phyloP scores from a whole-genome alignment of 2,329 filamentous ascomycete species.

The Aureobasidium pullulans region DNA sequence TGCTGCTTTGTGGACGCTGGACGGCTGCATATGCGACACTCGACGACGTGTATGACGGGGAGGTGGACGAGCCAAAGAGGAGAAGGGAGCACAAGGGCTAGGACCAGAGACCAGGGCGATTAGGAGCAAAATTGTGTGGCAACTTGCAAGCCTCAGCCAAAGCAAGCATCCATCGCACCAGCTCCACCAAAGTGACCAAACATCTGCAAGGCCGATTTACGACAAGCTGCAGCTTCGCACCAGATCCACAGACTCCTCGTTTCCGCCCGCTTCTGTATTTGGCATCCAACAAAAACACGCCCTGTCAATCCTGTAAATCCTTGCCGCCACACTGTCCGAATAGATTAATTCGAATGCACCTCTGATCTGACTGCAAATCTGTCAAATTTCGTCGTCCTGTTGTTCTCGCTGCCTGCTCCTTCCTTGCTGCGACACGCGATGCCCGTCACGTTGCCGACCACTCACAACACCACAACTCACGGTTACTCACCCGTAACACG shows the following conservation, averaged over 20 bases:
- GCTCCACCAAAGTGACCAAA: background rate
- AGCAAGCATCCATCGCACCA: background rate
- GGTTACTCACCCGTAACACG: background rate
- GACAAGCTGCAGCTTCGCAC: background rate
- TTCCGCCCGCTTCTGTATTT: conserved; percentile 2
- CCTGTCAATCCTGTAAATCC: conserved; percentile 7
- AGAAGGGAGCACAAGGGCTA: conserved; percentile 1
- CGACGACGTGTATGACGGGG: background rate
- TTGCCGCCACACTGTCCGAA: background rate
- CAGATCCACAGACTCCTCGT: background rate
- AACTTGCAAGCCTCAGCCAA: background rate
- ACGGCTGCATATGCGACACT: conserved; percentile 6
- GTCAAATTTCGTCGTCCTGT: too few species aligned
- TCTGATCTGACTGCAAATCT: background rate
- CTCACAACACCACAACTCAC: background rate
- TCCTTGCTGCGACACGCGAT: background rate
- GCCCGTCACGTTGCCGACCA: background rate
- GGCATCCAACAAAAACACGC: background rate
- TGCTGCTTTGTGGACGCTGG: background rate
- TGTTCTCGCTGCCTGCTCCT: background rate
- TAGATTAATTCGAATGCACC: background rate
- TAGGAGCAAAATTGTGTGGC: background rate
- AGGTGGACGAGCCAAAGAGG: background rate
- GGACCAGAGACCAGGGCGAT: too few species aligned
- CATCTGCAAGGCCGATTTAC: background rate